phyloP scores from a whole-genome alignment of 768 basidiomycete genomes.

The Cubamyces sp. region DNA sequence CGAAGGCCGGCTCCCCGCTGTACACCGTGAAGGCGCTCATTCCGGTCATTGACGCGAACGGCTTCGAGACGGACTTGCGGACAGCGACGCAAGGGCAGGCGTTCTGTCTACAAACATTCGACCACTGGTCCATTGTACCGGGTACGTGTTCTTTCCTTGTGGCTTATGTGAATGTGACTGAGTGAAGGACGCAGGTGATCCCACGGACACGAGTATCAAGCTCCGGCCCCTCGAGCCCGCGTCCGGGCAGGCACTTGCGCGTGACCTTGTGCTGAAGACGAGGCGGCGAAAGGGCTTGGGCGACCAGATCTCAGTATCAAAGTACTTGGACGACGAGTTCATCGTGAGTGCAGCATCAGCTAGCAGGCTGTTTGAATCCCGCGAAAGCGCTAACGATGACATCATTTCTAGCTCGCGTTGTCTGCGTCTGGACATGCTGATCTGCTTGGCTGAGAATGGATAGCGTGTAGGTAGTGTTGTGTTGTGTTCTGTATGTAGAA shows the following conservation, averaged over 20 bases:
- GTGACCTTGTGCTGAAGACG: slow-evolving; percentile 96
- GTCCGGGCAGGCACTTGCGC: slow-evolving; percentile 90
- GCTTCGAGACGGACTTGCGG: slow-evolving; percentile 96
- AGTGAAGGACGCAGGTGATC: slow-evolving; percentile 69
- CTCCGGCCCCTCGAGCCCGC: slow-evolving; percentile 96
- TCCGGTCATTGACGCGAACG: slow-evolving; percentile 97
- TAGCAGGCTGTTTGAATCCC: neutral
- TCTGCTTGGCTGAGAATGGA: slow-evolving; percentile 62
- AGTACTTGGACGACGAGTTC: slow-evolving; percentile 97
- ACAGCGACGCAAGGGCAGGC: slow-evolving; percentile 99
- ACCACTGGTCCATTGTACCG: slow-evolving; percentile 99
- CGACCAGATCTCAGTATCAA: slow-evolving; percentile 96
- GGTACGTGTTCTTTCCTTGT: slow-evolving; percentile 51
- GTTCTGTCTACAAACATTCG: slow-evolving; percentile 97
- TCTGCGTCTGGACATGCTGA: slow-evolving; percentile 97
- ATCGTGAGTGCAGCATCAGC: slow-evolving; percentile 56
- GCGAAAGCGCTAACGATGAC: slow-evolving; percentile 9
- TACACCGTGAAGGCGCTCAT: slow-evolving; percentile 99
- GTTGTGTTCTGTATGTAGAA: slow-evolving; percentile 24
- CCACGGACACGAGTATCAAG: slow-evolving; percentile 96
- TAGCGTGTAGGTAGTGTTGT: slow-evolving; percentile 23
- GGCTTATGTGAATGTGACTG: slow-evolving; percentile 23
- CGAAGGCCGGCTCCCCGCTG: slow-evolving; percentile 96
- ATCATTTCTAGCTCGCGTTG: slow-evolving; percentile 70
- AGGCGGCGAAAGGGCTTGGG: slow-evolving; percentile 95